Base-by-base conservation (phyloP, 1,284 basidiomycete species). In the Kwoniella shivajii region DNA sequence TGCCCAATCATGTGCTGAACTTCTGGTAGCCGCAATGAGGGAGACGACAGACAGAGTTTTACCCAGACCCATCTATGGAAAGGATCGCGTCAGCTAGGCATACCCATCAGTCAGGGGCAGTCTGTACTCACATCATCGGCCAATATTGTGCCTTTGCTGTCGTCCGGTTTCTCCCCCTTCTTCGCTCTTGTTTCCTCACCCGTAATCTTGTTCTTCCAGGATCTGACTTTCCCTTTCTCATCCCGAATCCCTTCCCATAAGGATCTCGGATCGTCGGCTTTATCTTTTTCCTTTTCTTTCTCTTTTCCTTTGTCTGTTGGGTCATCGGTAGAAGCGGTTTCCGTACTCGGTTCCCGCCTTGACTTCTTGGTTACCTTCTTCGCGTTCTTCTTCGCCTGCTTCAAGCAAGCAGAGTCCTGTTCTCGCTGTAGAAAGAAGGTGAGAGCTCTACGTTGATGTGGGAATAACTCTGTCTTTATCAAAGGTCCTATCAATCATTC, bases 371-470 rank as follows among this genome's bases (percentile, higher is more conserved):
- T 31, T 6, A 62, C 55, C 56, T 69, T 68, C 37, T 69, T 69
- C 9, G 64, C 63, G 31, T 62, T 57, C 50, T 72, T 71, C 43
- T 67, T 64, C 7, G 74, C 73, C 29, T 66, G 57, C 54, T 75
- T 76, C 36, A 78, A 56, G 29, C 67, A 65, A 16, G 68, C 63
- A 38, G 60, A 65, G 52, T 79, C 78, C 42, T 73, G 68, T 77
- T 99, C 96, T 37, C 94, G 85, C 68, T 95, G 91, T n/a, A 98
- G 82, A 46, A 99, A 80, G 78, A 99, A 99, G 0, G 94, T 92
- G 22, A 99, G 82, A 22, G 94, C 96, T 77, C 96, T 95, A 80
- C 95, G 95, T 80, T 99, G 96, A 80, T 99, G 96, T 16, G 93
- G 90, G 77, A 98, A 98, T 7, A 99, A 82, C 42, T 79, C 83